These are phyloP conservation scores for Fraxinus pennsylvanica DNA, from an alignment of 257 asterid genomes.

Conservation along the genomic window DNA sequence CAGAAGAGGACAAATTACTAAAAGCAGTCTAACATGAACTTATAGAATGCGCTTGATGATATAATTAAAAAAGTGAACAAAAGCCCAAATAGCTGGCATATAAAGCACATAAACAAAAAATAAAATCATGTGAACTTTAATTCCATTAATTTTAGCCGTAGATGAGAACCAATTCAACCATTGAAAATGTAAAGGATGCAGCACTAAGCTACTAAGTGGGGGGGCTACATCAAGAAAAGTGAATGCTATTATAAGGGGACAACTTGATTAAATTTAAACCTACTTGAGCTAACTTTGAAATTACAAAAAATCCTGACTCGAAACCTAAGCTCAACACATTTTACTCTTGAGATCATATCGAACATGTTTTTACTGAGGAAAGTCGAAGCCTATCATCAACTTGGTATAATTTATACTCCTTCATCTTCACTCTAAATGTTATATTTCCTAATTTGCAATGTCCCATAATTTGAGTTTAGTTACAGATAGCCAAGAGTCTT, in stretches of 20 bases:
- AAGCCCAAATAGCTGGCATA: no score
- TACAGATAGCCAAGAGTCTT: slow-evolving; percentile 8
- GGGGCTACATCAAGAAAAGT: neutral
- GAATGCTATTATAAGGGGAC: neutral
- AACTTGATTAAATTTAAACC: neutral
- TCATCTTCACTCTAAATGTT: slow-evolving; percentile 3
- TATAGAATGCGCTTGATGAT: no score
- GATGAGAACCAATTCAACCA: no score
- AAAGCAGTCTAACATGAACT: no score
- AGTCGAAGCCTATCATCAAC: neutral
- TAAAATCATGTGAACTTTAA: no score
- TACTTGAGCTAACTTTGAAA: slow-evolving; percentile 4
- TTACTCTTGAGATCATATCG: slow-evolving; percentile 22
- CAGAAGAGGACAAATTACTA: no score
- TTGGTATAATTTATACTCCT: slow-evolving; percentile 1
- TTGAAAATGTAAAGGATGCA: no score
- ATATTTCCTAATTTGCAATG: slow-evolving; percentile 7
- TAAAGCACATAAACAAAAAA: no score
- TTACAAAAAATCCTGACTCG: slow-evolving; percentile 2
- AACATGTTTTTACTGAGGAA: slow-evolving; percentile 1
- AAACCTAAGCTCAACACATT: neutral
- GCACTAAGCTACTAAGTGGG: neutral
- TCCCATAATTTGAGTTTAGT: slow-evolving; percentile 14
- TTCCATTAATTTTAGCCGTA: no score
- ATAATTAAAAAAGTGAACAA: no score